Evolutionary conservation across 1,284 basidiomycete genomes (phyloP).

Genomic region (Stygiomarasmius scandens): DNA sequence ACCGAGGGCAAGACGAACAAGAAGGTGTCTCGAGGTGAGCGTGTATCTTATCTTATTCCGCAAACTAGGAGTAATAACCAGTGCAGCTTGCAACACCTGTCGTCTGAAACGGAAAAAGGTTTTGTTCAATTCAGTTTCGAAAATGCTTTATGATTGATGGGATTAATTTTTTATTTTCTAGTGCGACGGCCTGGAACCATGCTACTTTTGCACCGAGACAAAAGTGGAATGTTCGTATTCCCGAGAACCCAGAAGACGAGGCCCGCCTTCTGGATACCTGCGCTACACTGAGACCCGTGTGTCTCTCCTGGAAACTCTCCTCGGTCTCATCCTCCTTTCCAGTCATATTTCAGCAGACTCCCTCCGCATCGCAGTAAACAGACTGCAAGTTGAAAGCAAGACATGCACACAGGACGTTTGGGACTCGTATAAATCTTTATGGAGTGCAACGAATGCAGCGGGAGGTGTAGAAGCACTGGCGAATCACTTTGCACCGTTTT

Average conservation of each 20-base stretch:
- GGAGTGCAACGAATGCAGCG: slow-evolving; percentile 24
- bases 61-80: background rate
- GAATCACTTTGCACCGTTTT: slow-evolving; percentile 27
- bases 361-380: slow-evolving; percentile 18
- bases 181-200: slow-evolving; percentile 33
- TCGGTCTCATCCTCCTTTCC: slow-evolving; percentile 25
- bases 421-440: slow-evolving; percentile 27
- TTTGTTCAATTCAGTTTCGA: background rate
- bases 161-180: slow-evolving; percentile 3
- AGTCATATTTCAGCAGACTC: slow-evolving; percentile 13
- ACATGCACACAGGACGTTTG: slow-evolving; percentile 30
- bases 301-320: slow-evolving; percentile 28
- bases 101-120: slow-evolving; percentile 32
- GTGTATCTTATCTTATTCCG: background rate
- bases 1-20: slow-evolving; percentile 26
- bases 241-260: slow-evolving; percentile 29
- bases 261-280: slow-evolving; percentile 31
- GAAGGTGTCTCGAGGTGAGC: slow-evolving; percentile 30
- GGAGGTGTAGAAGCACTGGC: slow-evolving; percentile 25
- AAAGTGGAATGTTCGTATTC: slow-evolving; percentile 31
- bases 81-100: slow-evolving; percentile 31
- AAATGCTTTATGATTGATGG: background rate
- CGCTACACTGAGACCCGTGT: slow-evolving; percentile 30
- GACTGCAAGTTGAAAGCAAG: slow-evolving; percentile 22
- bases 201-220: slow-evolving; percentile 29